These are phyloP conservation scores for Wallacemonas sp. DNA, from an alignment of 208 protist species.

Conservation along the genomic window DNA sequence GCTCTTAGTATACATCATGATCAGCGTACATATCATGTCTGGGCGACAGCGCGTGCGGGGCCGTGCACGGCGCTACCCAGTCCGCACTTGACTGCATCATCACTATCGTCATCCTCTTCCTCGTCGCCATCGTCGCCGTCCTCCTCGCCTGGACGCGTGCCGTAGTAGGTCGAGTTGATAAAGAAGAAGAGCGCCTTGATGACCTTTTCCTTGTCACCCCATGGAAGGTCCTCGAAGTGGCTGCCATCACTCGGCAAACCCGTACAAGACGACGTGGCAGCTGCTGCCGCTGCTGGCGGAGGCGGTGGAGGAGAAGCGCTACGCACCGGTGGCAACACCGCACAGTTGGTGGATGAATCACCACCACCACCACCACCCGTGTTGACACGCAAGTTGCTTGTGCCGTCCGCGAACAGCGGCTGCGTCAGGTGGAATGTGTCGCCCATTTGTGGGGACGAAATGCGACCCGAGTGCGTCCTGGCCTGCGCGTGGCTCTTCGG, in stretches of 20 bases:
- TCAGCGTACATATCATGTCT: too few relatives aligned
- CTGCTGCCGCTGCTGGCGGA: background rate
- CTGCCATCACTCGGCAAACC: slow-evolving; percentile 11
- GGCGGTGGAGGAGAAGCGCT: background rate
- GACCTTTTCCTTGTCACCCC: slow-evolving; percentile 84
- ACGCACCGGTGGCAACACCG: slow-evolving; percentile 9
- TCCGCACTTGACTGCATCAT: too few relatives aligned
- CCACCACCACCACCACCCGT: background rate
- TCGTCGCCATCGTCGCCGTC: background rate
- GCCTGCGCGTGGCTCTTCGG: background rate
- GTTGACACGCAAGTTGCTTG: background rate
- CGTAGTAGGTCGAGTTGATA: slow-evolving; percentile 78
- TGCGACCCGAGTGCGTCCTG: too few relatives aligned
- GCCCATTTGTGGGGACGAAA: too few relatives aligned
- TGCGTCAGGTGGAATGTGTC: slow-evolving; percentile 17
- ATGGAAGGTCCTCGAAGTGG: slow-evolving; percentile 61
- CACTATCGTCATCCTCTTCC: background rate
- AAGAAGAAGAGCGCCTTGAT: slow-evolving; percentile 86
- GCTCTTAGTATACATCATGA: too few relatives aligned
- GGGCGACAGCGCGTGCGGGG: background rate
- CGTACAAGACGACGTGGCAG: background rate
- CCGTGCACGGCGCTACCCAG: background rate
- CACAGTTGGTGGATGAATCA: background rate
- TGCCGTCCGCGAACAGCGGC: background rate
- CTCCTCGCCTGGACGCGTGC: background rate